Evolutionary conservation across 768 basidiomycete species (phyloP), one percentile per base, ranked within the genome.

Genomic region (Serendipita sp.): DNA sequence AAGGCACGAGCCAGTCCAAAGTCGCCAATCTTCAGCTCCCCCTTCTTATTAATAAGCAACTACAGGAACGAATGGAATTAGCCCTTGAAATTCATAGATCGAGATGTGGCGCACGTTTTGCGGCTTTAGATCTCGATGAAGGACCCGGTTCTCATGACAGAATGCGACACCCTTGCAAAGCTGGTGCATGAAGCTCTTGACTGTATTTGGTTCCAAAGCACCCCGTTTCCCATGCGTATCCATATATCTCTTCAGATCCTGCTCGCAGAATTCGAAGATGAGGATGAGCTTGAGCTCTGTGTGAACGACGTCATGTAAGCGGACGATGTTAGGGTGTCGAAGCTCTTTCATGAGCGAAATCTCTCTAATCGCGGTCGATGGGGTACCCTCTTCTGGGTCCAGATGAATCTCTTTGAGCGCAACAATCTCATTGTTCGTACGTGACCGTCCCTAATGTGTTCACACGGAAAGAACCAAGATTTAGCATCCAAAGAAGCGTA

Each of bases 271-370:
- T 76, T 99, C 96, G 75, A 98, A 99, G 69, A 99, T 94, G 66
- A 99, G 88, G 68, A 97, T 89, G 58, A 99, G 86, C 70, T 98
- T 97, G 5, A 91, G 89, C 76, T 99, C 96, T 16, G 94, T 98
- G 75, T 99, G 96, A 68, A 98, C 97, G 58, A 99, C 96, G 74
- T 98, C 96, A 78, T 98, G 88, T 18, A 99, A 83, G 71, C 96
- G 86, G 72, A 99, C 92, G 72, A 99, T 95, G 77, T 99, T 99
- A 78, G 91, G 86, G 71, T 99, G 96, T 75, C 96, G 96, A 71
- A 99, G 86, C 73, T 99, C 96, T 74, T 99, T 98, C 94, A 98
- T 97, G 69, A 98, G 82, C 46, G 91, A 94, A 71, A 99, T 98
- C 79, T 99, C 96, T 54, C 96, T 87, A 73, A 99, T 99, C 64